Percentiles rank a stretch among this genome's conserved stretches.
These are phyloP conservation scores for Solanum dulcamara DNA, from an alignment of 257 asterid species.

Conservation along the genomic window DNA sequence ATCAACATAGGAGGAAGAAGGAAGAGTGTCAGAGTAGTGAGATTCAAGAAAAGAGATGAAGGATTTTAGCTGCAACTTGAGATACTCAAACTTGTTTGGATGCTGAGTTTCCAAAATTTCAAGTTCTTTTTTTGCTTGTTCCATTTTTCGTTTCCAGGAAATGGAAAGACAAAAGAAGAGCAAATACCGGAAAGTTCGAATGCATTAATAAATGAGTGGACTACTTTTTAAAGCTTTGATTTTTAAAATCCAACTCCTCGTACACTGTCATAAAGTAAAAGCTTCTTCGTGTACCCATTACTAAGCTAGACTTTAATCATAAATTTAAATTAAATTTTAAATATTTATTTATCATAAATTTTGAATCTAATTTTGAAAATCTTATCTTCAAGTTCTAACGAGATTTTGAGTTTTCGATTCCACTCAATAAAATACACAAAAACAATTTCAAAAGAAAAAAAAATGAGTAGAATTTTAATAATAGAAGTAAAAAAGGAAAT, in stretches of 20 bases:
- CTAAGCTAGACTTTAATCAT: too few relatives aligned
- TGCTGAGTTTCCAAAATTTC: slow-evolving; percentile 43
- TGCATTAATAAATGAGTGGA: background rate
- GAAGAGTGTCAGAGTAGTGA: background rate
- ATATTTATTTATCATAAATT: too few relatives aligned
- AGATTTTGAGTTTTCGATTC: too few relatives aligned
- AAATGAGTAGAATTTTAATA: too few relatives aligned
- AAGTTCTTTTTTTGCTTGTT: slow-evolving; percentile 50
- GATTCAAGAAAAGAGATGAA: slow-evolving; percentile 39
- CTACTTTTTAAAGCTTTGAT: background rate
- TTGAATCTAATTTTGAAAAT: too few relatives aligned
- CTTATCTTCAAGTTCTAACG: too few relatives aligned
- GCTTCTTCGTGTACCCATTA: background rate
- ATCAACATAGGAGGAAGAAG: slow-evolving; percentile 12
- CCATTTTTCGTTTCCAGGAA: slow-evolving; percentile 1
- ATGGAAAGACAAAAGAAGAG: background rate
- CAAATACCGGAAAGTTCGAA: background rate
- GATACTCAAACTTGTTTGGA: slow-evolving; percentile 28
- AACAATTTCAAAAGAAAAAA: too few relatives aligned
- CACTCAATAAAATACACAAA: too few relatives aligned
- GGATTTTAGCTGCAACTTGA: slow-evolving; percentile 40
- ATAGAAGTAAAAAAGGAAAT: too few relatives aligned
- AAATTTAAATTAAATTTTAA: too few relatives aligned
- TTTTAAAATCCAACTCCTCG: background rate
- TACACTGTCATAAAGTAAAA: background rate